Evolutionary conservation across 495 filamentous ascomycete species (phyloP), one percentile per base, ranked within the genome.

Genomic region (Penicillium cinerascens): DNA sequence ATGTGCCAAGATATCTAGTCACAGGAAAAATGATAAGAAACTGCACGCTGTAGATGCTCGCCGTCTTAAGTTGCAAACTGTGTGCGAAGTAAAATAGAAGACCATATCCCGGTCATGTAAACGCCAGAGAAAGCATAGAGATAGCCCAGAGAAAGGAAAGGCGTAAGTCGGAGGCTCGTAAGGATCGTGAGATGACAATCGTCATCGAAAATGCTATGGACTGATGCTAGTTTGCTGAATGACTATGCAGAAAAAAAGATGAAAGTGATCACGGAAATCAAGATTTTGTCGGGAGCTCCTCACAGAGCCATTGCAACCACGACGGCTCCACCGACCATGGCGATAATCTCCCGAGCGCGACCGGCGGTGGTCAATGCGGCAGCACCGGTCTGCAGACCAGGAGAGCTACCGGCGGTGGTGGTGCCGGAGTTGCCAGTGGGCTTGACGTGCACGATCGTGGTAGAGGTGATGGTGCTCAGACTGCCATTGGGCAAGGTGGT

Each of bases 401-500:
- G 73, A 1, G 58, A 44, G 7, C 58, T 52, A 1, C 54, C 51
- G 15, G 61, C 62, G 42, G 61, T 64, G 4, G 62, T 59, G 27
- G 59, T 56, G 4, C 59, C 62, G 3, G 67, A 54, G 0, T 29
- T 44, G 13, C 64, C 60, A 6, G 70, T 66, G 20, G 57, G 55
- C 21, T 59, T 58, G 17, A 63, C 65, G 35, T 68, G 66, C 29
- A 80, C 67, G 15, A 80, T 67, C 2, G 77, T 76, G 11, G 75
- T 54, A 37, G 71, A 64, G n/a, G 78, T 81, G 50, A 78, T 64
- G 45, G 76, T 78, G 59, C 64, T 72, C 25, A 71, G 44, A n/a
- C 63, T 67, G 42, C 77, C 89, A 61, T 97, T 87, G 20, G 92
- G 80, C 2, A 92, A 83, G 51, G 87, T 90, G 64, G 84, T 84